Percentiles rank a stretch among this genome's conserved stretches.
phyloP scores from a whole-genome alignment of 176 grass and related monocot genomes.

The Hsuehochloa calcarea region DNA sequence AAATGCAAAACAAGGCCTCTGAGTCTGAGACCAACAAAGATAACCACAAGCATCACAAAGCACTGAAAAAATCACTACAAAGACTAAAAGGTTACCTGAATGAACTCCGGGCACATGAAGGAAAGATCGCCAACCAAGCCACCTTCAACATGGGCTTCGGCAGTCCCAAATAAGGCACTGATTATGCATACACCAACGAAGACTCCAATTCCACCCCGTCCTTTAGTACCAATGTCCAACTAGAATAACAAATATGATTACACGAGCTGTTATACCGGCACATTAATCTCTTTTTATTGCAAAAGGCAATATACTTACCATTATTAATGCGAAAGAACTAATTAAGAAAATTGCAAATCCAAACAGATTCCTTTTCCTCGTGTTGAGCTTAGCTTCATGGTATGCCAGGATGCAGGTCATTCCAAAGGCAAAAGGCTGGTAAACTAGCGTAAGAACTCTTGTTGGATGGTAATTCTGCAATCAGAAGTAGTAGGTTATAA shows the following conservation, averaged over 20 bases:
- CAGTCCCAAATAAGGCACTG: conserved; percentile 82
- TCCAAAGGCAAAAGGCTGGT: conserved; percentile 79
- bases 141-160: conserved; percentile 82
- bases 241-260: conserved; percentile 32
- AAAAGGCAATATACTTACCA: conserved; percentile 40
- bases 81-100: conserved; percentile 52
- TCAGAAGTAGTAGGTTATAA: background rate
- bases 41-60: conserved; percentile 26
- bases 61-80: background rate
- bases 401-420: conserved; percentile 56
- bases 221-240: conserved; percentile 90
- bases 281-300: background rate
- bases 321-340: conserved; percentile 61
- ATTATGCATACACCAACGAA: conserved; percentile 82
- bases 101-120: conserved; percentile 91
- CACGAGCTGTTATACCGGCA: conserved; percentile 1
- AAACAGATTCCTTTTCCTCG: conserved; percentile 52
- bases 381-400: conserved; percentile 76
- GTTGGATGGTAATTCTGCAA: conserved; percentile 63
- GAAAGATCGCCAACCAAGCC: conserved; percentile 94
- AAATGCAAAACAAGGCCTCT: background rate
- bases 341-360: conserved; percentile 75
- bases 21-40: conserved; percentile 10
- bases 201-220: conserved; percentile 66
- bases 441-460: conserved; percentile 58